Evolutionary conservation across 2,329 filamentous ascomycete species (phyloP).

Genomic region (Cryphonectria japonica): DNA sequence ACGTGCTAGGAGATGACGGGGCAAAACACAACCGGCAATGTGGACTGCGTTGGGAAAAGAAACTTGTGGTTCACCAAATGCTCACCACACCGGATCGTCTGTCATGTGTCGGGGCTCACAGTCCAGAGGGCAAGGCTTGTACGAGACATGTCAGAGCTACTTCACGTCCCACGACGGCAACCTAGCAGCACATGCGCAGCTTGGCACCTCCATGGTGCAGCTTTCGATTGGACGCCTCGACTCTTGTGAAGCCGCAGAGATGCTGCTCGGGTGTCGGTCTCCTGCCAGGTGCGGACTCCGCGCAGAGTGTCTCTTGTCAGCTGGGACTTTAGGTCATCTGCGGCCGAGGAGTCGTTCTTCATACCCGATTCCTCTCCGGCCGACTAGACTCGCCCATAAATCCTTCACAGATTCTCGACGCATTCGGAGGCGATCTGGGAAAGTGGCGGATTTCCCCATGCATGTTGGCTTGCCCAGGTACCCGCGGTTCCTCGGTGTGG

Average conservation of each 20-base stretch:
- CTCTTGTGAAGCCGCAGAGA: not conserved
- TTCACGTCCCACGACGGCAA: slow-evolving; percentile 7
- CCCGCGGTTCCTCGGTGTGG: not conserved
- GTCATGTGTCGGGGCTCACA: not conserved
- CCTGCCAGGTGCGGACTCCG: not conserved
- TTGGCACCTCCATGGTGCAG: not conserved
- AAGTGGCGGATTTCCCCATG: not conserved
- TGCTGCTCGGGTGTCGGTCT: slow-evolving; percentile 12
- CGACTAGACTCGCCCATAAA: not conserved
- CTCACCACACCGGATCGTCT: not conserved
- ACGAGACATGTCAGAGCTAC: not conserved
- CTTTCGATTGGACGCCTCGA: not conserved
- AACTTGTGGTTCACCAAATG: not conserved
- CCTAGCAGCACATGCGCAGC: not conserved
- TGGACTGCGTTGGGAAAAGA: not conserved
- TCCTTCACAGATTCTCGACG: not conserved
- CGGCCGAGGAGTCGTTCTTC: not conserved
- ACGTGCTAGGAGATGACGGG: not conserved
- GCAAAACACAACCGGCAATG: not conserved
- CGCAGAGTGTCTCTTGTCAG: not conserved
- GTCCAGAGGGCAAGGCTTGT: not conserved
- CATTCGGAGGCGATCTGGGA: too few species aligned
- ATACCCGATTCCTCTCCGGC: not conserved
- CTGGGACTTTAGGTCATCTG: not conserved
- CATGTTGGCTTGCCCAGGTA: not conserved